Base-by-base conservation (phyloP, 2,329 filamentous ascomycete species). In the Penicillium occitanis region DNA sequence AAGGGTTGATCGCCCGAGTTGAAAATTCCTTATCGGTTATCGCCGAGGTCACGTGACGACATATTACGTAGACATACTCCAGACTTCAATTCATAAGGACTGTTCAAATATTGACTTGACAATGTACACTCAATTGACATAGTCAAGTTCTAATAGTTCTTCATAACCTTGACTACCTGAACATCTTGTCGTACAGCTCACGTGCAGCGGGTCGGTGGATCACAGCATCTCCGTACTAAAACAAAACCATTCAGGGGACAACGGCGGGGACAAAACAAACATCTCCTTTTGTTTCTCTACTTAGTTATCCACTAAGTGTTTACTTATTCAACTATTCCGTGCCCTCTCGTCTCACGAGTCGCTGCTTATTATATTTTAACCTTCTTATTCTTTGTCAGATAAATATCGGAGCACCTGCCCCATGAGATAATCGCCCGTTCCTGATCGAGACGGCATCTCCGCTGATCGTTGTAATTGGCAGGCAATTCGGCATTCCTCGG, bases 21-120 rank as follows among this genome's bases (percentile, higher is more conserved):
- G 42, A 33, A 48, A 46, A 25, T 50, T 67, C 55, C 61, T 67
- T 64, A 67, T 64, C 62, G 42, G 33, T 64, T 67, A 67, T 67
- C 65, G 22, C 33, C 33, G 40, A 61, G 40, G 6, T 64, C 65
- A 67, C 65, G 61, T 64, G 65, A 63, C 11, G 3, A 1, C 4
- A 3, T 5, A 3, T 13, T 19, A n/a, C 19, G 6, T 25, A 3
- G 11, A 14, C 19, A 14, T 17, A 13, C 11, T 14, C 17, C 30
- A 33, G 51, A 19, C 33, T 22, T 37, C 28, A 13, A 51, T n/a
- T 8, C 13, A 28, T 13, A 22, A 7, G 22, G 22, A 28, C 22
- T 28, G 48, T 25, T 11, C 5, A 19, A 48, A 2, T 7, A 14
- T 3, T 6, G 8, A 48, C 46, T 3, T 6, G 8, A 48, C 46